phyloP scores from a whole-genome alignment of 176 grass and related monocot species.

The Eremochloa ophiuroides region DNA sequence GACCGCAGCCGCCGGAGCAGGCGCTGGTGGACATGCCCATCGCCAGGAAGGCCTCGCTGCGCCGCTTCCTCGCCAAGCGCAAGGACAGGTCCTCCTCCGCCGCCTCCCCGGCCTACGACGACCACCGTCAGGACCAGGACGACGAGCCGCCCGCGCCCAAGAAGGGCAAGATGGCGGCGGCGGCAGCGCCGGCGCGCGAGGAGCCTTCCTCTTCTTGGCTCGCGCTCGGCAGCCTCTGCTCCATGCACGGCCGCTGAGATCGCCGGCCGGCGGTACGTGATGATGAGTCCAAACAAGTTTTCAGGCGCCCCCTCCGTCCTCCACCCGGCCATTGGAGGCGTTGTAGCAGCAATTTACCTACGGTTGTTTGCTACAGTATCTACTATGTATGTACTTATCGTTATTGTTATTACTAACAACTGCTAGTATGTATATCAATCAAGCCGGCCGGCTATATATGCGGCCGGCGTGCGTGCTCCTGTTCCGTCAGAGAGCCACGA shows the following conservation, averaged over 20 bases:
- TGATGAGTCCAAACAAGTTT: neutral
- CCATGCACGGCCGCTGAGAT: conserved; percentile 21
- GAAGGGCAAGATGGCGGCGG: neutral
- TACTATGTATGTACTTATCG: too few species aligned
- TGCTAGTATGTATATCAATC: neutral
- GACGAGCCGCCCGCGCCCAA: neutral
- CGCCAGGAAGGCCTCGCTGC: conserved; percentile 66
- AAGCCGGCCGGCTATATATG: neutral
- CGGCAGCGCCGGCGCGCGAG: neutral
- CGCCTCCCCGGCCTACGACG: neutral
- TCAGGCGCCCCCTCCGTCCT: neutral
- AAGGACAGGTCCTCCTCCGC: conserved; percentile 38
- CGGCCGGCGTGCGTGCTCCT: neutral
- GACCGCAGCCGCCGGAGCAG: neutral
- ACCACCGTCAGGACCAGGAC: neutral
- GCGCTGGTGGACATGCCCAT: conserved; percentile 51
- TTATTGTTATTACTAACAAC: neutral
- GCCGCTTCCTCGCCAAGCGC: conserved; percentile 78
- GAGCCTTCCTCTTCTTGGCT: conserved; percentile 27
- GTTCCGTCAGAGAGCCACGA: neutral
- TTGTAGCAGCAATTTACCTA: neutral
- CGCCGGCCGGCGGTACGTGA: neutral
- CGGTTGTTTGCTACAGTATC: neutral
- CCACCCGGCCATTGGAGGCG: neutral
- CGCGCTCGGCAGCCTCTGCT: conserved; percentile 13